Conservation (phyloP, 1,284 basidiomycete species). For the Puccinia coronata region DNA sequence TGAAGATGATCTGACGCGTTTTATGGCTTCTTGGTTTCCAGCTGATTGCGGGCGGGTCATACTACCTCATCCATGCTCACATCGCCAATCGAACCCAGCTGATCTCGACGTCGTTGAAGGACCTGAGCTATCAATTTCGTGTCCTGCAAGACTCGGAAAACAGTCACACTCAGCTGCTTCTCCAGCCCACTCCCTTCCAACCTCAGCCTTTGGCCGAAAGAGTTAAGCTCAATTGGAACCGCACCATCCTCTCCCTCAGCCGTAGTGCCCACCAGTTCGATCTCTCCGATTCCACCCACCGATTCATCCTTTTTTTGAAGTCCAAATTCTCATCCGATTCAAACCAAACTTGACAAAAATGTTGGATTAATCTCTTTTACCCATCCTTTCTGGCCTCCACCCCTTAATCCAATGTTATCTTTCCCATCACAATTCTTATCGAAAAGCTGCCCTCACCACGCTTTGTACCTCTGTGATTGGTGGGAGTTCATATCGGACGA, state of each 20-base stretch:
- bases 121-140: constrained; percentile 22
- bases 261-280: constrained; percentile 5
- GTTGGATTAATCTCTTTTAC: too few species aligned
- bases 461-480: too few species aligned
- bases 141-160: background rate
- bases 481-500: too few species aligned
- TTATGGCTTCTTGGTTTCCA: background rate
- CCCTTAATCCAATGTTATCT: too few species aligned
- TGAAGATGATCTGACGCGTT: too few species aligned
- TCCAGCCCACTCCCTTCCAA: background rate
- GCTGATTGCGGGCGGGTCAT: constrained; percentile 14
- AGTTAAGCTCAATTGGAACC: constrained; percentile 25
- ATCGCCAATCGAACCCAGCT: constrained; percentile 28
- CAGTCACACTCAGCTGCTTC: background rate
- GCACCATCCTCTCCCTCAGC: background rate
- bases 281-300: background rate
- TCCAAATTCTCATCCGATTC: constrained; percentile 16
- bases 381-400: too few species aligned
- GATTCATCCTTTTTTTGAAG: constrained; percentile 4
- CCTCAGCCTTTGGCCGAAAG: background rate
- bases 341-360: background rate
- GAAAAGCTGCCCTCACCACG: too few species aligned
- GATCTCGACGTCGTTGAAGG: constrained; percentile 11
- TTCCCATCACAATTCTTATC: too few species aligned
- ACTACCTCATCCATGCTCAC: constrained; percentile 23